A percentile compares a stretch with the other conserved stretches of the same genome.
phyloP scores from a whole-genome alignment of 768 basidiomycete species.

The Mycena latifolia region DNA sequence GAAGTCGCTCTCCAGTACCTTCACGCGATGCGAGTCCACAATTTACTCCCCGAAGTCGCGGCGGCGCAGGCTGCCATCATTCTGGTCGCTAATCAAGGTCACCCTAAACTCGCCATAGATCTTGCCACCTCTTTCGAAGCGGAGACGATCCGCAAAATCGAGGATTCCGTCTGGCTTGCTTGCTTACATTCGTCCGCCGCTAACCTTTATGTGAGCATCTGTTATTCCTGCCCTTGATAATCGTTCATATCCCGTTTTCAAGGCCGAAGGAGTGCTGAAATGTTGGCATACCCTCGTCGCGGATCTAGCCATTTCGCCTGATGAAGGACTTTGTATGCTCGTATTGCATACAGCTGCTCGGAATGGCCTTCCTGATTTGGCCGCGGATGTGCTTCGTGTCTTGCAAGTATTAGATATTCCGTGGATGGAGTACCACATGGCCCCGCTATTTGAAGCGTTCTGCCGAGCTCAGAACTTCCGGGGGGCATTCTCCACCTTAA shows the following conservation, averaged over 20 bases:
- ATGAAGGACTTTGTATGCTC: constrained; percentile 79
- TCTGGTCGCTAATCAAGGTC: constrained; percentile 64
- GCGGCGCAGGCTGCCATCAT: constrained; percentile 66
- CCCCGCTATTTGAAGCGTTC: constrained; percentile 82
- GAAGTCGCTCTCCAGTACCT: constrained; percentile 76
- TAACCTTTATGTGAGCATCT: constrained; percentile 70
- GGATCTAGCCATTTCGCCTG: constrained; percentile 66
- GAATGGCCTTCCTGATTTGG: constrained; percentile 77
- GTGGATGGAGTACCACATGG: constrained; percentile 80
- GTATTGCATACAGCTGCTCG: constrained; percentile 83
- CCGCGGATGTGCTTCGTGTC: constrained; percentile 70
- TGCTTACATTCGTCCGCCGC: constrained; percentile 77
- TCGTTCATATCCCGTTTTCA: constrained; percentile 15
- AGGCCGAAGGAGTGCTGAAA: constrained; percentile 76
- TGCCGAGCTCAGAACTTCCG: constrained; percentile 66
- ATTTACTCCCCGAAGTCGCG: constrained; percentile 62
- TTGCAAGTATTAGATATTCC: constrained; percentile 62
- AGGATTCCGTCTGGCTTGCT: constrained; percentile 69
- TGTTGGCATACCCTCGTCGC: constrained; percentile 75
- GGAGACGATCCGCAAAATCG: constrained; percentile 64
- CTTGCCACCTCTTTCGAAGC: constrained; percentile 73
- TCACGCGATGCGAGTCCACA: constrained; percentile 65
- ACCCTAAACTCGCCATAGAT: constrained; percentile 79
- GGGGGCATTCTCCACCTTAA: constrained; percentile 72
- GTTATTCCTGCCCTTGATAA: not conserved